Evolutionary conservation across 2,329 filamentous ascomycete species (phyloP).

Genomic region (Monilinia polystroma): DNA sequence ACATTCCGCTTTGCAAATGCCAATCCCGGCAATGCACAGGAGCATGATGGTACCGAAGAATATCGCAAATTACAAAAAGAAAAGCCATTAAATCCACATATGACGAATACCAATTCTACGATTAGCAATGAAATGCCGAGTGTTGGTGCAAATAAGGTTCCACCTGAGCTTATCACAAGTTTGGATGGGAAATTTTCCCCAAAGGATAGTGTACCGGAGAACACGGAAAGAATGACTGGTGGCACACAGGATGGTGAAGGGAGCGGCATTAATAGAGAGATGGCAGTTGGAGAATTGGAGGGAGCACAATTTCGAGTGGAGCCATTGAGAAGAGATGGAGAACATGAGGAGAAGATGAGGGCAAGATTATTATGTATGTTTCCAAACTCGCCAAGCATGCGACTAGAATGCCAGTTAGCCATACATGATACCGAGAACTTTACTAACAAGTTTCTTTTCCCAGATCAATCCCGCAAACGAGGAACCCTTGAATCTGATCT

Average conservation of each 20-base stretch:
- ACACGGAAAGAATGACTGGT: conserved; percentile 64
- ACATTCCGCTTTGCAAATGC: conserved; percentile 20
- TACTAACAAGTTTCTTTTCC: conserved; percentile 17
- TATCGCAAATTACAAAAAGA: conserved; percentile 56
- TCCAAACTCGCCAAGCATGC: not conserved
- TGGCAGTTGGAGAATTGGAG: conserved; percentile 83
- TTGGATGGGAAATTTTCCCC: conserved; percentile 56
- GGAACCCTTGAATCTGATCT: conserved; percentile 95
- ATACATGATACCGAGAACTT: conserved; percentile 2
- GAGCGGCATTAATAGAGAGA: conserved; percentile 52
- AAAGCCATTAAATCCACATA: conserved; percentile 58
- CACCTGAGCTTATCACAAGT: conserved; percentile 59
- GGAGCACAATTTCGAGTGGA: conserved; percentile 84
- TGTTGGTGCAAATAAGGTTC: conserved; percentile 55
- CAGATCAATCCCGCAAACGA: conserved; percentile 95
- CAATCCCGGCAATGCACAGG: conserved; percentile 37
- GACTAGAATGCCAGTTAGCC: not conserved
- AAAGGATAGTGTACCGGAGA: conserved; percentile 60
- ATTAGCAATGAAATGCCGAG: conserved; percentile 62
- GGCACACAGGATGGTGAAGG: conserved; percentile 55
- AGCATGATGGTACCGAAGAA: conserved; percentile 52
- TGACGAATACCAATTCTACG: conserved; percentile 64
- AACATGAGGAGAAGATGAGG: conserved; percentile 82
- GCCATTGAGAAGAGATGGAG: conserved; percentile 80
- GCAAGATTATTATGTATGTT: conserved; percentile 70